Evolutionary conservation across 495 filamentous ascomycete genomes (phyloP), one percentile per base, ranked within the genome.

Genomic region (Aspergillus ellipticus): DNA sequence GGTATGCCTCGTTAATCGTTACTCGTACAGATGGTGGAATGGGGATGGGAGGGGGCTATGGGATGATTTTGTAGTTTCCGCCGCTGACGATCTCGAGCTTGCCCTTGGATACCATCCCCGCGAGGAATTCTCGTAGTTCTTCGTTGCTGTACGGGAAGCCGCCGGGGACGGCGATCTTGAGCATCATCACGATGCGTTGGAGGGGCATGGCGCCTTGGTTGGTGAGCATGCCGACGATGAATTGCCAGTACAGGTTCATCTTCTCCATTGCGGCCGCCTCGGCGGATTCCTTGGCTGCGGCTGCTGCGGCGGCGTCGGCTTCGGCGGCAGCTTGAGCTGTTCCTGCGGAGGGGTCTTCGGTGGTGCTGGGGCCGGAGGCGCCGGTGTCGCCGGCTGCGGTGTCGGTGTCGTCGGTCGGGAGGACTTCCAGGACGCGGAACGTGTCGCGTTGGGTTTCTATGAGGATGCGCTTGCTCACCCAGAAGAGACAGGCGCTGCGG

Each of bases 191-290:
- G 55, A 98, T 92, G 71, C 89, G 84, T 63, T 81, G 80, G 57
- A 90, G 65, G 45, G 87, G 83, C 88, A 96, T 95, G 26, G 85
- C 73, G 6, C 88, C 89, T 55, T 87, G 81, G 67, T 97, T 97
- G 55, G 89, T 97, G 72, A 99, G 74, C 93, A 99, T 97, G 43
- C 89, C 90, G 49, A 89, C 76, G 55, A 99, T 89, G 66, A 94
- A 97, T 66, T 89, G 85, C 85, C 86, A 89, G 73, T 96, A 95
- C 35, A 96, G 78, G 50, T 82, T 81, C 74, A 87, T 87, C 64
- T 92, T 92, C 74, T 95, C 89, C 66, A 79, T 80, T 13, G 84
- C 81, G 37, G 79, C 73, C 35, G 75, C 76, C 37, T 78, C 68
- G 7, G 76, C 75, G 3, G 69, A 65, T 64, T 73, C 66, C 55